Base-by-base conservation (phyloP, 441 rosid species). In the Erodium texanum region DNA sequence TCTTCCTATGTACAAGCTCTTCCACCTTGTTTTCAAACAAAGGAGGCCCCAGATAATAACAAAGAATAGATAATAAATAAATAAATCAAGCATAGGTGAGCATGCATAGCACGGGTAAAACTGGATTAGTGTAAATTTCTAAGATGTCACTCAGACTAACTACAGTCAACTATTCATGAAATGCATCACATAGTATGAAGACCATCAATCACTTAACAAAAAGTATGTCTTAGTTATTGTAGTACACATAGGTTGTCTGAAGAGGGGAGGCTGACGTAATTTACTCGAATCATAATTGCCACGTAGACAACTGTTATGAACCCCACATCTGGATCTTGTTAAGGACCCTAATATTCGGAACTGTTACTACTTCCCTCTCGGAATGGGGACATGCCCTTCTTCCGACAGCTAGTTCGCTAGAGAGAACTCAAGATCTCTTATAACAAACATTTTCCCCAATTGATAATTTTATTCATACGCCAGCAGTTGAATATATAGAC, bases 1-100 rank as follows among this genome's bases (percentile, higher is more conserved):
- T 84, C 82, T 91, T 89, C 74, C 84, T 80, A 38, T 23, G 77
- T 69, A 82, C 70, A 71, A 86, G 88, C 75, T 93, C 96, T 72
- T 93, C 96, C 73, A 93, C 97, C 97, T 93, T 71, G 72, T 41
- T 41, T 70, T 29, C 12, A 63, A 7, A 45, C 2, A 66, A 63
- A 73, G 48, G 19, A 24, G 36, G 65, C 2, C 19, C 62, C 24
- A 18, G 62, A 56, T 56, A 8, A 3, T 56, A 56, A 50, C 7
- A 50, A 6, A 16, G 20, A 16, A n/a, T 14, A 20, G 61, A 19
- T 6, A 54, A n/a, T n/a, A n/a, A n/a, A n/a, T n/a, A 54, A 54
- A 48, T 18, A 29, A 29, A 29, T 29, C 34, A 29, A 29, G 34
- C 1, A 15, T 20, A 16, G n/a, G 61, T 20, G n/a, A 54, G 61